Evolutionary conservation across 1,284 basidiomycete genomes (phyloP).

Genomic region (Earliella scabrosa): DNA sequence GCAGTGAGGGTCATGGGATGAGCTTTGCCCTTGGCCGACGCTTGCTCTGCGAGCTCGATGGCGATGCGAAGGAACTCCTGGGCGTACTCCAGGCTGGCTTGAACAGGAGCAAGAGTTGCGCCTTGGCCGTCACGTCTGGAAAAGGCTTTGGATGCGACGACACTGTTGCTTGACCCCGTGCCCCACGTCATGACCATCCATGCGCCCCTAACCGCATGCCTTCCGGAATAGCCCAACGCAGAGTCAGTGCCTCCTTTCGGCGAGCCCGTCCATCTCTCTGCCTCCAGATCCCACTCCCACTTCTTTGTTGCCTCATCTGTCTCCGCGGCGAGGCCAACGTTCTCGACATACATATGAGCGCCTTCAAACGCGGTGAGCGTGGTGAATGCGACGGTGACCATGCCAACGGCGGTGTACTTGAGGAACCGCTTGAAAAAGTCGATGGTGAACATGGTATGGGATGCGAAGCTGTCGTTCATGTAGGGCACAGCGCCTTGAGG

Average conservation of each 20-base stretch:
- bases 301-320: slow-evolving; percentile 54
- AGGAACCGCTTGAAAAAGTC: slow-evolving; percentile 43
- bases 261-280: slow-evolving; percentile 78
- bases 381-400: slow-evolving; percentile 43
- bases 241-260: slow-evolving; percentile 74
- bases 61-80: slow-evolving; percentile 60
- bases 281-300: slow-evolving; percentile 79
- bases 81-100: slow-evolving; percentile 56
- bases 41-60: slow-evolving; percentile 50
- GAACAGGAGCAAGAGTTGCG: slow-evolving; percentile 47
- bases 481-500: slow-evolving; percentile 16
- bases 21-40: slow-evolving; percentile 40
- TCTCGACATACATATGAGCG: slow-evolving; percentile 75
- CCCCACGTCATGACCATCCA: slow-evolving; percentile 83
- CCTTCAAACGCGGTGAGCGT: slow-evolving; percentile 56
- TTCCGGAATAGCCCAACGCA: slow-evolving; percentile 64
- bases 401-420: slow-evolving; percentile 43
- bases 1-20: slow-evolving; percentile 59
- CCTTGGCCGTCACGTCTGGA: slow-evolving; percentile 40
- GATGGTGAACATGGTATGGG: slow-evolving; percentile 40
- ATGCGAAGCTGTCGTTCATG: slow-evolving; percentile 41
- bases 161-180: slow-evolving; percentile 47
- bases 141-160: slow-evolving; percentile 43
- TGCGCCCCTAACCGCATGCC: slow-evolving; percentile 72
- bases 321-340: slow-evolving; percentile 57